These are phyloP conservation scores for Exserohilum rostratum DNA, from an alignment of 2,329 filamentous ascomycete species.

Conservation along the genomic window DNA sequence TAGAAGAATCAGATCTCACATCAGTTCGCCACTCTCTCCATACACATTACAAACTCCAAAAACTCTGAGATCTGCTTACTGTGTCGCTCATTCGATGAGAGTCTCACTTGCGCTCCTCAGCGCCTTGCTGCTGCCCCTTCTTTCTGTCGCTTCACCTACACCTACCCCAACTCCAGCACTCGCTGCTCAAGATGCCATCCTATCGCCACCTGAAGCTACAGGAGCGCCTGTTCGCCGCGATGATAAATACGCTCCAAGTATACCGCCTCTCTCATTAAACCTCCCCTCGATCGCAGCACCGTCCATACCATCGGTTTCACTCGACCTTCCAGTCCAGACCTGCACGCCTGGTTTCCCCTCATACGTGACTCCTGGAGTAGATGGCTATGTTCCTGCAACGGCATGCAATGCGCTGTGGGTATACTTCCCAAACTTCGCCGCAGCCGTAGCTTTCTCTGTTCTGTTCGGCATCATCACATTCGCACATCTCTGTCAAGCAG, in stretches of 20 bases:
- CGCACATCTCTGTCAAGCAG: slow-evolving; percentile 24
- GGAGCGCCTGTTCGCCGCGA: slow-evolving; percentile 17
- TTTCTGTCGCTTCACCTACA: slow-evolving; percentile 15
- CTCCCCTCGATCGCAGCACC: slow-evolving; percentile 5
- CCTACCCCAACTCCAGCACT: slow-evolving; percentile 3
- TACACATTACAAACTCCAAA: slow-evolving; percentile 5
- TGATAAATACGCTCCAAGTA: slow-evolving; percentile 13
- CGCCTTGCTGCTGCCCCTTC: slow-evolving; percentile 18
- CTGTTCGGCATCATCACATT: slow-evolving; percentile 29
- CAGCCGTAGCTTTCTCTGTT: slow-evolving; percentile 25
- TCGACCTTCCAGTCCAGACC: slow-evolving; percentile 18
- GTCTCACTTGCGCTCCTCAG: slow-evolving; percentile 16
- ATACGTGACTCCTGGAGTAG: slow-evolving; percentile 23
- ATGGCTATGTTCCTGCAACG: slow-evolving; percentile 27
- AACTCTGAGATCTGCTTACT: slow-evolving; percentile 5
- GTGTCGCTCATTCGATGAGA: slow-evolving; percentile 17
- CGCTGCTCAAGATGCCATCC: slow-evolving; percentile 8
- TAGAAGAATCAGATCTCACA: slow-evolving; percentile 5
- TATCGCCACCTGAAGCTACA: slow-evolving; percentile 5
- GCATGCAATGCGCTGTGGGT: slow-evolving; percentile 30
- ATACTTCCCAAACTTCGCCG: slow-evolving; percentile 28
- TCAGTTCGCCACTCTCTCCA: slow-evolving; percentile 1
- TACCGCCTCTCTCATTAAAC: slow-evolving; percentile 19
- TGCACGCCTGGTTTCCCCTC: slow-evolving; percentile 23
- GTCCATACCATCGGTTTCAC: slow-evolving; percentile 13